Evolutionary conservation across 2,329 filamentous ascomycete species (phyloP).

Genomic region (Thielaviopsis cerberus): DNA sequence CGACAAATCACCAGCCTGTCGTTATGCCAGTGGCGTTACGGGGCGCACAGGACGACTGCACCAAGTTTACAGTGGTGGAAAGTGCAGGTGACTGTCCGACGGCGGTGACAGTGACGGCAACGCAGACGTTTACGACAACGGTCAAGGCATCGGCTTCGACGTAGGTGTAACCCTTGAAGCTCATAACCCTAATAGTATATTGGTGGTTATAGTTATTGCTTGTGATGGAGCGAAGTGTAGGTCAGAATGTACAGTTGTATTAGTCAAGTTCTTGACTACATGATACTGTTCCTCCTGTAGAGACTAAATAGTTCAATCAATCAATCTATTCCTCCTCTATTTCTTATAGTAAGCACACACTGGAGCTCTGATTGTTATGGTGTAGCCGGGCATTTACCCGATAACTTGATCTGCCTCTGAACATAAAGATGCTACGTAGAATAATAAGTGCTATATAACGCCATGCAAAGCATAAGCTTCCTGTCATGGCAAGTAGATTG

Average conservation of each 20-base stretch:
- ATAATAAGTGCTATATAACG: too few species aligned
- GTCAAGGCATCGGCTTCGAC: not conserved
- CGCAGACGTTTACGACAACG: not conserved
- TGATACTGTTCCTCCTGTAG: too few species aligned
- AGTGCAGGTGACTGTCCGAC: not conserved
- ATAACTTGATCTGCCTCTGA: too few species aligned
- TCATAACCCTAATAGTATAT: not conserved
- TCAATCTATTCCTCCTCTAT: too few species aligned
- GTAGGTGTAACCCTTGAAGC: not conserved
- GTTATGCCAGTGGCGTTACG: slow-evolving; percentile 38
- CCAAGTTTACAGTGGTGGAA: slow-evolving; percentile 25
- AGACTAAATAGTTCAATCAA: too few species aligned
- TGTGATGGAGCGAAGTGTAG: not conserved
- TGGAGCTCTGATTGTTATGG: too few species aligned
- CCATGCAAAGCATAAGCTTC: too few species aligned
- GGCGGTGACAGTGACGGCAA: not conserved
- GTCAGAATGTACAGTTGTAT: not conserved
- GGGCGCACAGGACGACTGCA: slow-evolving; percentile 34
- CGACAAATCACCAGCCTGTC: slow-evolving; percentile 36
- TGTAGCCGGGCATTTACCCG: too few species aligned
- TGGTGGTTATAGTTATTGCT: not conserved
- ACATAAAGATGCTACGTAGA: too few species aligned
- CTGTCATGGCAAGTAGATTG: too few species aligned
- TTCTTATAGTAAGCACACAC: too few species aligned
- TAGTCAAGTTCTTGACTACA: not conserved